phyloP scores from a whole-genome alignment of 108 stramenopile genomes.

The Poteriospumella lacustris region DNA sequence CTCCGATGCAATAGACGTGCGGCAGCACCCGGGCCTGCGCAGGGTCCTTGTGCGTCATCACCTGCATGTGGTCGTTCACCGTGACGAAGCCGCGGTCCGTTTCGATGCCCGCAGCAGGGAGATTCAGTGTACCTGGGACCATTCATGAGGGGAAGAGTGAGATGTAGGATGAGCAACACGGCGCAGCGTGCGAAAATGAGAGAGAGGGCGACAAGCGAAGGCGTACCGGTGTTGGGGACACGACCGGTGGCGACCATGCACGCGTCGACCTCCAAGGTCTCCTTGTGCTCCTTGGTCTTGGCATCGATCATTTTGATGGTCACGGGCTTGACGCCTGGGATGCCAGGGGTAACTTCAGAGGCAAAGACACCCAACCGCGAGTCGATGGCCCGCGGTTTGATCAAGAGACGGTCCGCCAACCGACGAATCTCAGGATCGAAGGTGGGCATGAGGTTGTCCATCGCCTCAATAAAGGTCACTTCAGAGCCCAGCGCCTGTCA shows the following conservation, averaged over 20 bases:
- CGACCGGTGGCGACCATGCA: conserved; percentile 97
- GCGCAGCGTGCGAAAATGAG: too few species aligned
- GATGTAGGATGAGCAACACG: too few species aligned
- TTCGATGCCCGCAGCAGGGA: conserved; percentile 77
- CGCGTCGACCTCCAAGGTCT: conserved; percentile 92
- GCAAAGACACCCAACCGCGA: conserved; percentile 82
- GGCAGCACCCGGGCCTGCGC: conserved; percentile 70
- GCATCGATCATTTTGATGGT: conserved; percentile 99
- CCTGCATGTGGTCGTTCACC: conserved; percentile 89
- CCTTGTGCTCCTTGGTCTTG: conserved; percentile 92
- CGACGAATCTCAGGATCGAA: conserved; percentile 95
- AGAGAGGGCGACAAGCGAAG: too few species aligned
- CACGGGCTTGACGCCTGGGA: conserved; percentile 89
- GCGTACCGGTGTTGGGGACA: conserved; percentile 86
- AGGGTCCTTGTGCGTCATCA: conserved; percentile 58
- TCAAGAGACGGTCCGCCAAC: conserved; percentile 84
- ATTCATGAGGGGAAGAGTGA: too few species aligned
- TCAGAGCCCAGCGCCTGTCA: conserved; percentile 62
- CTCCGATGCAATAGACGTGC: conserved; percentile 95
- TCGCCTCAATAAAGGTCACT: conserved; percentile 93
- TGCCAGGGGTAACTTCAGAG: conserved; percentile 85
- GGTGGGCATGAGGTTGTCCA: conserved; percentile 79
- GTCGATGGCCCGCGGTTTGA: conserved; percentile 84
- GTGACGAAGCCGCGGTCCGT: conserved; percentile 86
- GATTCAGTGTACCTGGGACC: conserved; percentile 86